Percentiles rank a stretch among this genome's conserved stretches.
Conservation (phyloP, 148 eudicot species). For the Cornus suecica region DNA sequence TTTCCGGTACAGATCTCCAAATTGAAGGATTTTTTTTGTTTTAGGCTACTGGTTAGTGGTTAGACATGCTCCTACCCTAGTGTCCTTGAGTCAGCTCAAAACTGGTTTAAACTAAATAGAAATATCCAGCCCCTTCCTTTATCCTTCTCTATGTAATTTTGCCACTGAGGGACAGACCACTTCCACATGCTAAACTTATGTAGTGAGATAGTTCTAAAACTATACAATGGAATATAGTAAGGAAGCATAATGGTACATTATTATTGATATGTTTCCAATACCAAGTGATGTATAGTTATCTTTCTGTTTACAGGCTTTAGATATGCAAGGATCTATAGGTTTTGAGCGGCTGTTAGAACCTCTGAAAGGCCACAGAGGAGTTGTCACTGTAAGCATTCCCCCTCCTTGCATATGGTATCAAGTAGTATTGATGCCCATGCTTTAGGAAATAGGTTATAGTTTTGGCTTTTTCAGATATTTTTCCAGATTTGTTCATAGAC, state of each 20-base stretch:
- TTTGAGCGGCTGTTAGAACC: slow-evolving; percentile 15
- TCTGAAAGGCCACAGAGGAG: slow-evolving; percentile 8
- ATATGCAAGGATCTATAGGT: slow-evolving; percentile 10
- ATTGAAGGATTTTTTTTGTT: no score
- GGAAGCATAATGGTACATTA: not conserved
- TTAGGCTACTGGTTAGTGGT: no score
- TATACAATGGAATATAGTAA: not conserved
- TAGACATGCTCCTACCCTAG: no score
- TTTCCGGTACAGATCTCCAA: no score
- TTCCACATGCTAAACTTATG: not conserved
- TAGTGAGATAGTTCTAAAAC: not conserved
- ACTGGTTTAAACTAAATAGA: no score
- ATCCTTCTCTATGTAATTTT: not conserved
- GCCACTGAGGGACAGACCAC: not conserved
- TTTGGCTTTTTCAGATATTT: not conserved
- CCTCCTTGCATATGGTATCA: not conserved
- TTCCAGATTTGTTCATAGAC: not conserved
- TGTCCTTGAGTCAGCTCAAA: no score
- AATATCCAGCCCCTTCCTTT: not conserved
- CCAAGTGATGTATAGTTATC: not conserved
- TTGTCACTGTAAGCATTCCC: slow-evolving; percentile 8
- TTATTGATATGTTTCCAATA: not conserved
- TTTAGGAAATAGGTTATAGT: not conserved
- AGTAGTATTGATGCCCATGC: not conserved
- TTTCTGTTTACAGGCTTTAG: not conserved